Conservation (phyloP, 176 grass and related monocot genomes). For the Rhynchospora pubera region DNA sequence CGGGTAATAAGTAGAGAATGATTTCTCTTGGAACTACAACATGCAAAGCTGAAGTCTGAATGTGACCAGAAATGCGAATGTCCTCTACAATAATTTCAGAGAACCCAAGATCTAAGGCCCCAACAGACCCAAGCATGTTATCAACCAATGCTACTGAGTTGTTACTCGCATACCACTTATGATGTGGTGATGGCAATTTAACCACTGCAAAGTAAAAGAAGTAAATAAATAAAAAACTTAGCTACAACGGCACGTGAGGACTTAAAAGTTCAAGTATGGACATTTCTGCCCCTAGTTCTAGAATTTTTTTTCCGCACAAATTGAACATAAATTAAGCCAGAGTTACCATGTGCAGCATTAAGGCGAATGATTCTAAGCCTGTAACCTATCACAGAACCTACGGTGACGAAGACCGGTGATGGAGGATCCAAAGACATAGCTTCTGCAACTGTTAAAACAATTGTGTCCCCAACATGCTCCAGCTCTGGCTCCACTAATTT, state of each 20-base stretch:
- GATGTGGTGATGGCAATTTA: conserved; percentile 70
- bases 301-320: background rate
- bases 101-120: conserved; percentile 56
- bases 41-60: conserved; percentile 75
- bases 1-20: conserved; percentile 56
- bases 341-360: conserved; percentile 61
- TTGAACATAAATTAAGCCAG: background rate
- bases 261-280: background rate
- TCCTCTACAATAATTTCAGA: conserved; percentile 82
- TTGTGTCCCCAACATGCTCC: conserved; percentile 69
- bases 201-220: conserved; percentile 44
- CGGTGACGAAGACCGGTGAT: conserved; percentile 81
- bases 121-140: conserved; percentile 43
- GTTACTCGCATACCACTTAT: conserved; percentile 71
- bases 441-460: conserved; percentile 86
- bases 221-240: conserved; percentile 1
- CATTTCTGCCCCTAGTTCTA: background rate
- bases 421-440: conserved; percentile 90
- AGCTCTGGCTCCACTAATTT: conserved; percentile 72
- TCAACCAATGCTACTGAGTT: conserved; percentile 69
- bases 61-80: conserved; percentile 71
- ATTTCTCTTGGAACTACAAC: conserved; percentile 74
- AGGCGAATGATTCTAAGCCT: conserved; percentile 73
- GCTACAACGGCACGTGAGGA: background rate
- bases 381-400: conserved; percentile 63